These are phyloP conservation scores for Paecilomyces formosus DNA, from an alignment of 2,329 filamentous ascomycete genomes.

Conservation along the genomic window DNA sequence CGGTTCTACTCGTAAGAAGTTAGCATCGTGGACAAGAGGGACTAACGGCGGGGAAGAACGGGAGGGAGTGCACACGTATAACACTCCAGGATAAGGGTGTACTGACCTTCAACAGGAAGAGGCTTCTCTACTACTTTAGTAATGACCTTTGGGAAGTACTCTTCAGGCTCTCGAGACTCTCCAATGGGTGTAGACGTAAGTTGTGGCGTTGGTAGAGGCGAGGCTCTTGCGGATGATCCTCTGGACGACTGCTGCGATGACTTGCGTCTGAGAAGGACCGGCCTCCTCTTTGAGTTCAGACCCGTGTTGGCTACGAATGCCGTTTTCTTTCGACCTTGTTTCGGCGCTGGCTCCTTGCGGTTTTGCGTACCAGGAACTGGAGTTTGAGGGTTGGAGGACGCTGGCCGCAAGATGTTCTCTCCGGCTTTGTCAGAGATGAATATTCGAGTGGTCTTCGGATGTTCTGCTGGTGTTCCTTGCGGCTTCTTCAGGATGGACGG, in stretches of 20 bases:
- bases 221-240: conserved; percentile 1
- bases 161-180: neutral
- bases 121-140: neutral
- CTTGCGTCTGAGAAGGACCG: conserved; percentile 25
- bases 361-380: neutral
- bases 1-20: neutral
- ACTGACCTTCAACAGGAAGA: neutral
- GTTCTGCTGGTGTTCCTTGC: conserved; percentile 15
- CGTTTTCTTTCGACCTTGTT: conserved; percentile 19
- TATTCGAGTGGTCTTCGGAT: conserved; percentile 24
- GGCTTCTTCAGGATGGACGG: conserved; percentile 35
- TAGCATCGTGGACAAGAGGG: neutral
- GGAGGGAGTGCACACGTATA: neutral
- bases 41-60: neutral
- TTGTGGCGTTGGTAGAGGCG: neutral
- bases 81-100: neutral
- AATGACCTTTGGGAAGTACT: neutral
- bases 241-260: conserved; percentile 25
- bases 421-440: conserved; percentile 18
- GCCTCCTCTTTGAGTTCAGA: conserved; percentile 21
- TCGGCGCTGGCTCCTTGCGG: conserved; percentile 1
- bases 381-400: conserved; percentile 9
- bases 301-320: conserved; percentile 19
- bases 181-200: neutral
- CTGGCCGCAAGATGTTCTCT: conserved; percentile 17